Base-by-base conservation (phyloP, 768 basidiomycete genomes). In the Xerocomus potaroensis region DNA sequence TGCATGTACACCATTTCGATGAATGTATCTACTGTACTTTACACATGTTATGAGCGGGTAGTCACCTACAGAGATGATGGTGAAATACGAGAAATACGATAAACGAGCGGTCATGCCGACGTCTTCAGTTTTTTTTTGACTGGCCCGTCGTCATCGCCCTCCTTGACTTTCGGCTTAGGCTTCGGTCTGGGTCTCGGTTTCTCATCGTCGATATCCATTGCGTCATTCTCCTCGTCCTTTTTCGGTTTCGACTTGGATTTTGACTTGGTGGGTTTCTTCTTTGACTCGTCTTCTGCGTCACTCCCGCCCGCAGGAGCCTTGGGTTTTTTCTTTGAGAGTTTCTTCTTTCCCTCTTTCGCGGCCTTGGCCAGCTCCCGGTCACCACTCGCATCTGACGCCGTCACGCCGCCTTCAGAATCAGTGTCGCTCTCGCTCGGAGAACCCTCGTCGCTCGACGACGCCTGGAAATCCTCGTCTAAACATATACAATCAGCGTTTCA, bases 381-480 rank as follows among this genome's bases (percentile, higher is more conserved):
- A 24, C 89, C 90, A 50, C 83, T 86, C 34, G 87, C 88, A 59
- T 91, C 89, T 0, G 90, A 91, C 10, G 87, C 90, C 5, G 87
- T 91, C 46, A 81, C 77, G 1, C 83, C 87, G 4, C 83, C 87
- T 5, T 60, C 72, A 16, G 67, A 79, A 29, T 75, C 81, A 1
- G 80, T 79, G 41, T 87, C 89, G 29, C 71, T 76, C 14, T 79
- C 86, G 31, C 81, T 84, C 0, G 94, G 90, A 4, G 94, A 96
- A n/a, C 94, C 93, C 36, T 72, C 75, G 58, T 96, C 93, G 0
- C 87, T 88, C 2, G 72, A 84, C 7, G 87, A 91, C 8, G 84
- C 92, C 50, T 83, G 69, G 79, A 98, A 98, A 68, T 96, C 93
- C 66, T 94, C 86, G 54, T 87, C 95, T 87, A 63, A 15, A 54